A percentile compares a stretch with the other conserved stretches of the same genome.
These are phyloP conservation scores for Astragalus glycyphyllos DNA, from an alignment of 306 rosid species.

Conservation along the genomic window DNA sequence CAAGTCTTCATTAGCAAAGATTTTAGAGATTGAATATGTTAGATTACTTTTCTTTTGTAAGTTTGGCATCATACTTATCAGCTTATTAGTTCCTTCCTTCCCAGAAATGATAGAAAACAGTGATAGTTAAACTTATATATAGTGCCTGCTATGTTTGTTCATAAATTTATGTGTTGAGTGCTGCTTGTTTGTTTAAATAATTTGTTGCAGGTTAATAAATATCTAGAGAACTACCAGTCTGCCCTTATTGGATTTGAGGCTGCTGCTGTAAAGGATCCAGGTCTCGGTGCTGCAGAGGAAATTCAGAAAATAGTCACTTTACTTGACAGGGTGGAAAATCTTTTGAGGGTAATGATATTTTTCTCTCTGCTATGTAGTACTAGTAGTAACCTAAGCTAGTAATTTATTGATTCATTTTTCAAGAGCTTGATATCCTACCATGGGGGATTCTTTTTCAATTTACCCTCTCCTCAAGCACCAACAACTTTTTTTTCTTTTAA, in stretches of 20 bases:
- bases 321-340: slow-evolving; percentile 80
- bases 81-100: slow-evolving; percentile 18
- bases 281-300: slow-evolving; percentile 80
- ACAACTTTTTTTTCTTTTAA: neutral
- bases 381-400: slow-evolving; percentile 40
- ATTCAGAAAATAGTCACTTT: slow-evolving; percentile 81
- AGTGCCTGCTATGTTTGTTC: neutral
- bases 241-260: slow-evolving; percentile 96
- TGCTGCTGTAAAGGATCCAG: slow-evolving; percentile 94
- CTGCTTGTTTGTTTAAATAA: slow-evolving; percentile 33
- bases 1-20: slow-evolving; percentile 14
- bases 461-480: slow-evolving; percentile 17
- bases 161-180: slow-evolving; percentile 21
- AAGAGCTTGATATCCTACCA: slow-evolving; percentile 37
- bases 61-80: slow-evolving; percentile 22
- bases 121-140: slow-evolving; percentile 9
- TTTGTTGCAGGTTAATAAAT: slow-evolving; percentile 71
- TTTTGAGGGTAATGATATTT: slow-evolving; percentile 71
- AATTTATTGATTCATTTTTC: slow-evolving; percentile 30
- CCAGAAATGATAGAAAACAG: slow-evolving; percentile 13
- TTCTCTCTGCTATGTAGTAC: slow-evolving; percentile 14
- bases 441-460: slow-evolving; percentile 39
- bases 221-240: slow-evolving; percentile 88
- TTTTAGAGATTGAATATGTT: slow-evolving; percentile 37
- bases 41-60: slow-evolving; percentile 17